These are phyloP conservation scores for Epichloe aotearoae DNA, from an alignment of 2,329 filamentous ascomycete genomes.

Conservation along the genomic window DNA sequence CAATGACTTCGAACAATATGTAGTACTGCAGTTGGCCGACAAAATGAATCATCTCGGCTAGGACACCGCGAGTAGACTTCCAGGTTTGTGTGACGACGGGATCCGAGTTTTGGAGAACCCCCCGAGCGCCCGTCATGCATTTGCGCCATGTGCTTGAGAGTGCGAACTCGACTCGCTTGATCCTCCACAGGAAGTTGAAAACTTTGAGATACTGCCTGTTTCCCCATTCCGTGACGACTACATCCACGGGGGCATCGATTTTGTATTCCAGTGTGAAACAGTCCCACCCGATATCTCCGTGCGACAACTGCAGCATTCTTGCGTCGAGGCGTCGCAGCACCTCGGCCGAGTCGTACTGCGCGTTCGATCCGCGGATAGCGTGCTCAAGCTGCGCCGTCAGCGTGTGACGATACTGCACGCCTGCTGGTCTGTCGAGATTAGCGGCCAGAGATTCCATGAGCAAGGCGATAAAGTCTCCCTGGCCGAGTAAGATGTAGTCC, in stretches of 20 bases:
- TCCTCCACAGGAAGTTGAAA: conserved; percentile 97
- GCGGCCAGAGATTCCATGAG: conserved; percentile 92
- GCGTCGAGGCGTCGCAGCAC: conserved; percentile 85
- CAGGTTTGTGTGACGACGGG: conserved; percentile 60
- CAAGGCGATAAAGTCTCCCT: conserved; percentile 92
- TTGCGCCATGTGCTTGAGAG: conserved; percentile 84
- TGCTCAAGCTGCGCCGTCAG: conserved; percentile 96
- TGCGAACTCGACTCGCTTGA: conserved; percentile 94
- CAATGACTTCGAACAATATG: conserved; percentile 96
- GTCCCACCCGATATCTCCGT: conserved; percentile 97
- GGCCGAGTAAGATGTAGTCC: conserved; percentile 84
- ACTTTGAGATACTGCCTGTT: conserved; percentile 96
- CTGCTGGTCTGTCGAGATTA: conserved; percentile 89
- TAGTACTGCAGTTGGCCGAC: conserved; percentile 96
- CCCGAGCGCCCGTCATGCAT: conserved; percentile 91
- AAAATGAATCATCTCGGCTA: conserved; percentile 98
- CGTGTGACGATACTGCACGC: conserved; percentile 90
- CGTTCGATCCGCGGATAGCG: conserved; percentile 91
- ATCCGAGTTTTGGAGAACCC: conserved; percentile 70
- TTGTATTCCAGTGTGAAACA: conserved; percentile 99
- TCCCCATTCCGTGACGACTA: conserved; percentile 92
- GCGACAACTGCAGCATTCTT: conserved; percentile 93
- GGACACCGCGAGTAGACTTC: conserved; percentile 76
- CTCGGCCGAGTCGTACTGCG: conserved; percentile 86
- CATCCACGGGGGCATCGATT: conserved; percentile 89